A percentile compares a stretch with the other conserved stretches of the same genome.
Evolutionary conservation across 495 filamentous ascomycete species (phyloP).

Genomic region (Margaritispora aquatica): DNA sequence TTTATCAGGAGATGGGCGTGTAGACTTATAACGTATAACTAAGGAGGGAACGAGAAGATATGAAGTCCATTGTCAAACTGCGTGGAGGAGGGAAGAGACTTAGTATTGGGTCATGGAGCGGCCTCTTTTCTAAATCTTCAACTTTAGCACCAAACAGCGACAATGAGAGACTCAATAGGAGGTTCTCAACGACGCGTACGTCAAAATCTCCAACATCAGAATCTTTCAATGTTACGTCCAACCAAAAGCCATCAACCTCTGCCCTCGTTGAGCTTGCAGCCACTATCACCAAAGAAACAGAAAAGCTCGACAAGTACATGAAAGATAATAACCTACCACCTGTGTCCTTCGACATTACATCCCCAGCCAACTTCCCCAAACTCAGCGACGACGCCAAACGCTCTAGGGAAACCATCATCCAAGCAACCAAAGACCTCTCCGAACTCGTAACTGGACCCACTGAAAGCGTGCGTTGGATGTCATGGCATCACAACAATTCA

Average conservation of each 20-base stretch:
- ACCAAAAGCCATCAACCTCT: slow-evolving; percentile 2
- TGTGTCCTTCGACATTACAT: slow-evolving; percentile 17
- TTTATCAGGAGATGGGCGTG: background rate
- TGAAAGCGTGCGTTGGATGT: slow-evolving; percentile 23
- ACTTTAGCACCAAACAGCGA: no score
- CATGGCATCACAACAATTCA: slow-evolving; percentile 24
- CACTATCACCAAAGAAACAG: slow-evolving; percentile 19
- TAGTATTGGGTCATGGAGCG: slow-evolving; percentile 9
- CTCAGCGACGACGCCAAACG: slow-evolving; percentile 13
- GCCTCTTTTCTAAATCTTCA: background rate
- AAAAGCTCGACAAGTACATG: slow-evolving; percentile 19
- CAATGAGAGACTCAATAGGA: background rate
- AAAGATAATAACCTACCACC: slow-evolving; percentile 4
- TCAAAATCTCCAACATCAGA: background rate
- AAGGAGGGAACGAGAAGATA: background rate
- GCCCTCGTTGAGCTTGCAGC: slow-evolving; percentile 11
- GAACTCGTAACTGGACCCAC: slow-evolving; percentile 18
- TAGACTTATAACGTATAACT: background rate
- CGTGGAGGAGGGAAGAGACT: slow-evolving; percentile 5
- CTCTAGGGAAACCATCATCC: slow-evolving; percentile 17
- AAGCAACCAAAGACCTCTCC: slow-evolving; percentile 20
- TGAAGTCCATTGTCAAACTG: slow-evolving; percentile 5
- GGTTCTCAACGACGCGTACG: background rate
- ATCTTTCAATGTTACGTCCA: background rate
- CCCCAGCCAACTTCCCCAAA: slow-evolving; percentile 16